A percentile compares a stretch with the other conserved stretches of the same genome.
Evolutionary conservation across 768 basidiomycete species (phyloP).

Genomic region (Cyclocybe cylindracea): DNA sequence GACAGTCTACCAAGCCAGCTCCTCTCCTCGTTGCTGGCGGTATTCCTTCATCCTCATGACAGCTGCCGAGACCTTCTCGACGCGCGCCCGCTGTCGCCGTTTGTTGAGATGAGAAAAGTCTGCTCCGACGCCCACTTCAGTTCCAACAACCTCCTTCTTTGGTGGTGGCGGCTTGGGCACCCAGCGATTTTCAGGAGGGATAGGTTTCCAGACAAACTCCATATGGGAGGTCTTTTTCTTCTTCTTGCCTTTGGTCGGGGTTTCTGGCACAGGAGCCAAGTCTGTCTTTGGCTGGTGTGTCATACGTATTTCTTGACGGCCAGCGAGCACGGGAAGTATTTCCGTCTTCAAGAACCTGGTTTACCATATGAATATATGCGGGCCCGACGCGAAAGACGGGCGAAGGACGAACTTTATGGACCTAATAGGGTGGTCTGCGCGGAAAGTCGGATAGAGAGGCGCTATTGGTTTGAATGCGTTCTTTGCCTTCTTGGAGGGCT

Average conservation of each 20-base stretch:
- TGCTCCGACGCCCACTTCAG: constrained; percentile 45
- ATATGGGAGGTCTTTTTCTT: constrained; percentile 13
- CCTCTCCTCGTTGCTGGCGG: too few species aligned
- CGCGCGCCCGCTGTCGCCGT: constrained; percentile 48
- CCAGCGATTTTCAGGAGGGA: constrained; percentile 10
- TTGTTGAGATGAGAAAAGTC: constrained; percentile 62
- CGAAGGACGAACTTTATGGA: constrained; percentile 47
- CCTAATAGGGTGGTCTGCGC: constrained; percentile 48
- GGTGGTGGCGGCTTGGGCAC: constrained; percentile 15
- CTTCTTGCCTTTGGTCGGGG: constrained; percentile 7
- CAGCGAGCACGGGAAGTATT: constrained; percentile 49
- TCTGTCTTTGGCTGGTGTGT: constrained; percentile 33
- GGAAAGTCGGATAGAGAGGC: constrained; percentile 28
- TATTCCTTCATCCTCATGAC: too few species aligned
- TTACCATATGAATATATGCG: not conserved
- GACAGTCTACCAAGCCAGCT: too few species aligned
- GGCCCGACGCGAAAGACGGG: not conserved
- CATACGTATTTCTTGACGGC: constrained; percentile 42
- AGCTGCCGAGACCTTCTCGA: constrained; percentile 35
- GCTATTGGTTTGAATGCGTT: not conserved
- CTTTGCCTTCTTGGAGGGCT: not conserved
- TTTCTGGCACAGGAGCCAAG: constrained; percentile 16
- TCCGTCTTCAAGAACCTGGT: constrained; percentile 55
- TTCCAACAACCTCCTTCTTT: constrained; percentile 39
- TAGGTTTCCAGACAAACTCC: constrained; percentile 18